Conservation (phyloP, 345 rosid genomes). For the Rhodomyrtus tomentosa region DNA sequence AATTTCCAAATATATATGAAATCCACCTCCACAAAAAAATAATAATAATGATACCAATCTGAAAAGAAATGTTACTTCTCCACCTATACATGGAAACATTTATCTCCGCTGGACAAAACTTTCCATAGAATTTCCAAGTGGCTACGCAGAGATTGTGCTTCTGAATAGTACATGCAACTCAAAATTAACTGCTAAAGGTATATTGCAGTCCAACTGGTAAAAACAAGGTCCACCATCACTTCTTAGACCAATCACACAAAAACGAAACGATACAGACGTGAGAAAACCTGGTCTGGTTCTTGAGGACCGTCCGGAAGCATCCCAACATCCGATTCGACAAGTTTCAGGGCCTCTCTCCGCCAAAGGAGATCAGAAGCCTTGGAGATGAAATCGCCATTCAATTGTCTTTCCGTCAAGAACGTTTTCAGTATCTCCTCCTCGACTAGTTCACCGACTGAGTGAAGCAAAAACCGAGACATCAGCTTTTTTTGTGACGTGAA, state of each 20-base stretch:
- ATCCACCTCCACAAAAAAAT: not conserved
- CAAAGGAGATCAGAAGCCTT: constrained; percentile 66
- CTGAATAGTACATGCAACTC: not conserved
- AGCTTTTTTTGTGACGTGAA: not conserved
- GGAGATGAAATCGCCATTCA: constrained; percentile 77
- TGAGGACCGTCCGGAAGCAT: not conserved
- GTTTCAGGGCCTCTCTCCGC: constrained; percentile 31
- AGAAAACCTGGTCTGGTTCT: constrained; percentile 21
- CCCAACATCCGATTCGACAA: constrained; percentile 22
- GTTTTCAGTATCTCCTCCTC: constrained; percentile 65
- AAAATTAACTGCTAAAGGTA: not conserved
- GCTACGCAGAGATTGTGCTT: not conserved
- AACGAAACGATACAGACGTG: not conserved
- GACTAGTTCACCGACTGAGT: constrained; percentile 34
- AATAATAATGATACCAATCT: no score
- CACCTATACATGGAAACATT: not conserved
- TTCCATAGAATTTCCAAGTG: not conserved
- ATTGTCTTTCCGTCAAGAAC: constrained; percentile 66
- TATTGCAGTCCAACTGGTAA: not conserved
- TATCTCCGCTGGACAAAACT: not conserved
- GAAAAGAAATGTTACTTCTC: not conserved
- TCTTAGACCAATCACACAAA: not conserved
- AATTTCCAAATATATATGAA: not conserved
- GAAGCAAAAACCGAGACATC: not conserved
- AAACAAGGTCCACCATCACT: not conserved